phyloP scores from a whole-genome alignment of 1,284 basidiomycete species.

The Omphalotus olearius region DNA sequence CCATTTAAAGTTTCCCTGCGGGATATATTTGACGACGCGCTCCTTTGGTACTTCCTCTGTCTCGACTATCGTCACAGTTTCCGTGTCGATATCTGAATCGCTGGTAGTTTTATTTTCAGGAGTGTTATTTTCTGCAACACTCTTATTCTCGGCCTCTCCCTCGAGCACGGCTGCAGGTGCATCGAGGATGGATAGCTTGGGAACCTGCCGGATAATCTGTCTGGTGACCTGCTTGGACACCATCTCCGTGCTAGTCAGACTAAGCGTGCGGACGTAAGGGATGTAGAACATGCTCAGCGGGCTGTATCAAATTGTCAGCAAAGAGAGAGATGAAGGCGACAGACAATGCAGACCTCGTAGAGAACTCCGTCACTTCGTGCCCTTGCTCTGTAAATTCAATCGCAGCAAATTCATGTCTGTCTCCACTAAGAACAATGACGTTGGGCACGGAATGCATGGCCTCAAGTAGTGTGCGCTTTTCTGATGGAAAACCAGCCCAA shows the following conservation, averaged over 20 bases:
- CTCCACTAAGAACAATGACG: conserved; percentile 63
- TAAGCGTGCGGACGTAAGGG: conserved; percentile 52
- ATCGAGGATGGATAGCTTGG: conserved; percentile 14
- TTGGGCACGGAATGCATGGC: conserved; percentile 70
- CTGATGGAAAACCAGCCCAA: conserved; percentile 68
- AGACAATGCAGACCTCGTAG: conserved; percentile 26
- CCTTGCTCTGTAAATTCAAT: conserved; percentile 54
- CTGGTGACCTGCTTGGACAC: conserved; percentile 21
- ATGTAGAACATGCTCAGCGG: conserved; percentile 76
- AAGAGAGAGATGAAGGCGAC: neutral
- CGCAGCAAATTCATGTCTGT: conserved; percentile 79
- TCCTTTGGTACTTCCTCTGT: conserved; percentile 50
- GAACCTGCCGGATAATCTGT: neutral
- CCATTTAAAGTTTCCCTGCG: conserved; percentile 64
- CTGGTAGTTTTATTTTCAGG: no score
- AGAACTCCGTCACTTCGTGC: conserved; percentile 34
- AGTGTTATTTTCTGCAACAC: conserved; percentile 20
- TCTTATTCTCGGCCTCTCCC: conserved; percentile 6
- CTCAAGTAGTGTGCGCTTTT: conserved; percentile 56
- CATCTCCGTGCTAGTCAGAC: conserved; percentile 36
- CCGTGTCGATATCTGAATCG: neutral
- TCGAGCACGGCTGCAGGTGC: neutral
- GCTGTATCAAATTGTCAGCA: conserved; percentile 24
- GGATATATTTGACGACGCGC: conserved; percentile 59
- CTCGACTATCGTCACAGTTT: neutral